Evolutionary conservation across 768 basidiomycete genomes (phyloP).

Genomic region (Termitomyces sp.): DNA sequence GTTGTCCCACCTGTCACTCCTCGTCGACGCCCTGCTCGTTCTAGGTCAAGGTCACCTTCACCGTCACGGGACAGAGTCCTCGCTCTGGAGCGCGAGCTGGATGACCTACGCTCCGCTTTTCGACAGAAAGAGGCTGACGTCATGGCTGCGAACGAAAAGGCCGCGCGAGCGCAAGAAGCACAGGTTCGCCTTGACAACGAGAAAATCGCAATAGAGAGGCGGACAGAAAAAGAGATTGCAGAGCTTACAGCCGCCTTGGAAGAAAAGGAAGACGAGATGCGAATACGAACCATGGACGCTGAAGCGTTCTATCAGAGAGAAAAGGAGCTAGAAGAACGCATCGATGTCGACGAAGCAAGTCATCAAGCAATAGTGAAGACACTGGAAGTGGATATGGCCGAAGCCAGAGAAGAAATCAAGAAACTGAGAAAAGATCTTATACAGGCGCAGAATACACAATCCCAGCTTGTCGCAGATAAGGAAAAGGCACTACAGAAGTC

Average conservation of each 20-base stretch:
- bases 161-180: constrained; percentile 42
- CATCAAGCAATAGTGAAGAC: constrained; percentile 51
- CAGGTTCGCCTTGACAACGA: constrained; percentile 54
- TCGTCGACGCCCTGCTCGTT: constrained; percentile 31
- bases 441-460: constrained; percentile 35
- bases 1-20: constrained; percentile 25
- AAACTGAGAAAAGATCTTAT: constrained; percentile 32
- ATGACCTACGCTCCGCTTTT: constrained; percentile 37
- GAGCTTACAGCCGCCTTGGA: constrained; percentile 39
- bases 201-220: constrained; percentile 47
- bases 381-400: constrained; percentile 34
- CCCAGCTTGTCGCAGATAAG: constrained; percentile 48
- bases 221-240: constrained; percentile 34
- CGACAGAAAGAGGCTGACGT: constrained; percentile 41
- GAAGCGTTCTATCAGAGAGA: constrained; percentile 44
- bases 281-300: constrained; percentile 32
- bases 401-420: constrained; percentile 32
- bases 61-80: constrained; percentile 34
- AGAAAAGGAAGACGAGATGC: constrained; percentile 57
- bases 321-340: constrained; percentile 53
- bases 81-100: constrained; percentile 51
- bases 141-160: constrained; percentile 35
- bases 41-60: constrained; percentile 57
- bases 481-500: constrained; percentile 42
- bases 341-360: constrained; percentile 70